These are phyloP conservation scores for Plantago coronopus DNA, from an alignment of 305 asterid genomes.

Conservation along the genomic window DNA sequence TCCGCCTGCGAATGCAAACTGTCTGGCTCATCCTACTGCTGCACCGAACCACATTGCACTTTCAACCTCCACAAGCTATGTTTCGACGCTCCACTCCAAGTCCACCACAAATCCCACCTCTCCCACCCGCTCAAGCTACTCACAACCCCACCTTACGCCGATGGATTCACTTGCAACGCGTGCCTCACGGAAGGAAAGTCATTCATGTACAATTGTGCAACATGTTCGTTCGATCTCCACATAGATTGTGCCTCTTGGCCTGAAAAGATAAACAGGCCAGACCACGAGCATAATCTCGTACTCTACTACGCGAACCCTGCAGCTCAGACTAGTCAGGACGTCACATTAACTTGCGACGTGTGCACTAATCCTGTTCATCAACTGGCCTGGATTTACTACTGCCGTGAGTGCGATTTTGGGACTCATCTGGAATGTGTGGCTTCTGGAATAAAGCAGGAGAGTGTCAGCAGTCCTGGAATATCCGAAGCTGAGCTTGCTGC, in stretches of 20 bases:
- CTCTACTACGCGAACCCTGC: conserved; percentile 56
- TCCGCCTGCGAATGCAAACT: conserved; percentile 52
- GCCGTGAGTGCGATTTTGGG: conserved; percentile 65
- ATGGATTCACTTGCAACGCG: conserved; percentile 58
- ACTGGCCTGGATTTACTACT: conserved; percentile 58
- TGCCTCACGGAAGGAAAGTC: conserved; percentile 48
- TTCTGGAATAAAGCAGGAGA: conserved; percentile 25
- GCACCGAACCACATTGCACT: conserved; percentile 46
- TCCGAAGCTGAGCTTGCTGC: conserved; percentile 30
- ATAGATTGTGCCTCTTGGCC: conserved; percentile 53
- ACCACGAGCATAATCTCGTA: conserved; percentile 44
- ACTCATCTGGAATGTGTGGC: conserved; percentile 60
- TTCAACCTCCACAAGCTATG: conserved; percentile 64
- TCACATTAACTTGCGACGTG: conserved; percentile 46
- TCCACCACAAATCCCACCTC: conserved; percentile 55
- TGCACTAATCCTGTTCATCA: conserved; percentile 51
- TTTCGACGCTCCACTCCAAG: conserved; percentile 46
- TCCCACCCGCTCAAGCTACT: conserved; percentile 52
- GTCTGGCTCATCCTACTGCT: conserved; percentile 38
- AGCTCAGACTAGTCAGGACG: conserved; percentile 35
- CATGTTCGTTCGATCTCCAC: conserved; percentile 56
- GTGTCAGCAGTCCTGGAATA: conserved; percentile 14
- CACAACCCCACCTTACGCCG: conserved; percentile 41
- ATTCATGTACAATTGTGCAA: conserved; percentile 43
- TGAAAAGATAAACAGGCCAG: conserved; percentile 37